phyloP scores from a whole-genome alignment of 805 yeast genomes.

The Sugiyamaella americana region DNA sequence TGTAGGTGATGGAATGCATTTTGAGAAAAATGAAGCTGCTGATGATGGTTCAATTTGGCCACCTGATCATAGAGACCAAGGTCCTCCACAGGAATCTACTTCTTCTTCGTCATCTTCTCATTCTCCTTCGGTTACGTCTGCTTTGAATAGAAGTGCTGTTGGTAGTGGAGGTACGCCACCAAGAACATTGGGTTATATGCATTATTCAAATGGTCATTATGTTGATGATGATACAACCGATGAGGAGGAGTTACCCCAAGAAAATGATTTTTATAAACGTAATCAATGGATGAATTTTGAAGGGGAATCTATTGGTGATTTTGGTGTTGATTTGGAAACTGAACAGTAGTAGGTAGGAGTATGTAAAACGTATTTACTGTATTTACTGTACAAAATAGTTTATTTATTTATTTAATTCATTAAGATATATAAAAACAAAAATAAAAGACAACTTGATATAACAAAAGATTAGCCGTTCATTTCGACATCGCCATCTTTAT shows the following conservation, averaged over 20 bases:
- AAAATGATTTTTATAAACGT: constrained; percentile 32
- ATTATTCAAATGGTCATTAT: not conserved
- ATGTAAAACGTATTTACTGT: not conserved
- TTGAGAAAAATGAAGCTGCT: constrained; percentile 47
- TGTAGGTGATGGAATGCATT: constrained; percentile 51
- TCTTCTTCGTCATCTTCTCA: not conserved
- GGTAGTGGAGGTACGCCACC: constrained; percentile 2
- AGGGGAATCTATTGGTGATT: constrained; percentile 82
- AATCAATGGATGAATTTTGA: constrained; percentile 64
- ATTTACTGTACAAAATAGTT: too few relatives aligned
- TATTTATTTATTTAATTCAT: too few relatives aligned
- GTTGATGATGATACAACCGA: constrained; percentile 5
- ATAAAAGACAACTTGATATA: not conserved
- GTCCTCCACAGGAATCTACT: constrained; percentile 18
- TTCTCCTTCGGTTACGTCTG: too few relatives aligned
- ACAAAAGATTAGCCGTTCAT: constrained; percentile 19
- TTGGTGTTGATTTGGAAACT: constrained; percentile 64
- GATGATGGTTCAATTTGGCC: constrained; percentile 77
- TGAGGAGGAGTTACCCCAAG: constrained; percentile 1
- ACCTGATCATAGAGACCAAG: constrained; percentile 66
- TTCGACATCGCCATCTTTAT: constrained; percentile 32
- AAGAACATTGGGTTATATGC: constrained; percentile 14
- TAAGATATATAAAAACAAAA: not conserved
- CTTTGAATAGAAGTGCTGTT: too few relatives aligned
- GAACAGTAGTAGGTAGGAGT: constrained; percentile 3